Base-by-base conservation (phyloP, 257 asterid genomes). In the Craterostigma plantagineum region DNA sequence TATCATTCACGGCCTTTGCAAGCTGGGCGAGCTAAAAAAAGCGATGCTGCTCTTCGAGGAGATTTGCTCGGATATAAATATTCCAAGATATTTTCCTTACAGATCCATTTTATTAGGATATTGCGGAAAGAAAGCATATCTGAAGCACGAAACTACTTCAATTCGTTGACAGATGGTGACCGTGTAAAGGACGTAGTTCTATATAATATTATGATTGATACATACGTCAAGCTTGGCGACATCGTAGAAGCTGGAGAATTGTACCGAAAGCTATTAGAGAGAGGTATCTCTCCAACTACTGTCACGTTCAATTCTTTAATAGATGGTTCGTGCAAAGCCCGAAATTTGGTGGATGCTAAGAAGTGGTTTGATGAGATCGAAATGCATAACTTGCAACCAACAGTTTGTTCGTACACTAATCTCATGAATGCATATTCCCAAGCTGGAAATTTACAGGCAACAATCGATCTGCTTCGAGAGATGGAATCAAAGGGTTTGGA, bases 221-320 rank as follows among this genome's bases (percentile, higher is more conserved):
- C 58, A 48, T 81, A 77, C 56, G 72, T 70, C 18, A 81, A 78
- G 65, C 58, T 34, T 48, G 94, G 92, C 58, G 50, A 69, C 57
- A 54, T 64, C 11, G 64, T 35, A 33, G 85, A 81, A 62, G 86
- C 79, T 56, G 45, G 56, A 33, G 51, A 46, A 48, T 45, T 85
- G 44, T 77, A 66, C 42, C 36, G 54, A 35, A 58, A 51, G 13
- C 48, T 78, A 45, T 41, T 57, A 65, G 64, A 51, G 65, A 85
- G 66, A 64, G 77, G 86, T 55, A 64, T 77, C 46, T 40, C 58
- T 16, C 94, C 92, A 51, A 72, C 68, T 49, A 49, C 64, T 17
- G 68, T 67, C 52, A 81, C 96, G 41, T 72, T 72, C 55, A 81
- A 81, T 63, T 68, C 86, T 44, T 50, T 86, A 55, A 67, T 86